Base-by-base conservation (phyloP, 2,329 filamentous ascomycete species). In the Graphiopsis chlorocephala region DNA sequence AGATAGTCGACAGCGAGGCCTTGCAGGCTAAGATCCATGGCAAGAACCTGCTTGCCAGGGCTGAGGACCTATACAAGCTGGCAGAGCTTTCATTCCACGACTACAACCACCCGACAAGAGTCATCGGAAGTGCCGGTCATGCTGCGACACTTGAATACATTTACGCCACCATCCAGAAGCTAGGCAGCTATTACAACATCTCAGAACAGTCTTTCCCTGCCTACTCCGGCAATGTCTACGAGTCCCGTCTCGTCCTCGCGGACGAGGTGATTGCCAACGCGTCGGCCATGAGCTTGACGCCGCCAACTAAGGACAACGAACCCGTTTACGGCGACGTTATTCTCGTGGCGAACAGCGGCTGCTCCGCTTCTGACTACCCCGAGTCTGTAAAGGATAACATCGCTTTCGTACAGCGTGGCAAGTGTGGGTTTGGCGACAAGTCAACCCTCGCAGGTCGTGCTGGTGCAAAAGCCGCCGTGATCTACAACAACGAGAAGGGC, bases 401-500 rank as follows among this genome's bases (percentile, higher is more conserved):
- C 65, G 90, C 88, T 11, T 81, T 93, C 35, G 83, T 93, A 67
- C 80, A 82, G 35, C 87, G 91, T 58, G 91, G 91, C 60, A 81
- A 78, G 2, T 94, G 91, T 73, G 70, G 86, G 11, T 94, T 93
- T 69, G 89, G 88, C 17, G 77, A 82, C 66, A 94, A 94, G 79
- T 89, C 88, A 1, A 83, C 82, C 58, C 79, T 85, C 17, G 90
- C 91, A 4, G 88, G 88, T 47, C 82, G 80, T 58, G 88, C 89
- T 1, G 89, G 90, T 23, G 91, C 91, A 4, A 75, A 85, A 4
- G 90, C 87, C 1, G 89, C 88, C 0, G 78, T 94, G 14, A 81
- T 94, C 52, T 93, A 90, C 78, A 92, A 93, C 80, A 88, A 88
- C 69, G 86, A 86, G 2, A 77, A 83, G 15, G 89, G 86, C 12